A percentile compares a stretch with the other conserved stretches of the same genome.
Evolutionary conservation across 1,284 basidiomycete species (phyloP).

Genomic region (Ustilago nuda): DNA sequence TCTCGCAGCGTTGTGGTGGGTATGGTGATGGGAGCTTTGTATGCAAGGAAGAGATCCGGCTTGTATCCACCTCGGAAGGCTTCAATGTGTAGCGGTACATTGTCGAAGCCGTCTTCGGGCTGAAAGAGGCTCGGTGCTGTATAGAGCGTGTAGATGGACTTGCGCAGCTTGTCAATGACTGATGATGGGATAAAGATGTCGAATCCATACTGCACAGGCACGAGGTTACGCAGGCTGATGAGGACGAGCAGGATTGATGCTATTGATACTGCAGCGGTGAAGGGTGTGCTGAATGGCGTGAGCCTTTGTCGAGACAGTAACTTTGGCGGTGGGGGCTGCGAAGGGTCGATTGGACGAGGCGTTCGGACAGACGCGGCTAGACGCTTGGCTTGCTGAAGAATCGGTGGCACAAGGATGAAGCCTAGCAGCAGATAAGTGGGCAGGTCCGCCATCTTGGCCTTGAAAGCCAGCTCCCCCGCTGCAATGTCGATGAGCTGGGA

Average conservation of each 20-base stretch:
- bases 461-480: neutral
- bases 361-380: slow-evolving; percentile 11
- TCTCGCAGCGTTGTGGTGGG: slow-evolving; percentile 37
- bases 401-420: slow-evolving; percentile 31
- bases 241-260: slow-evolving; percentile 14
- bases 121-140: slow-evolving; percentile 13
- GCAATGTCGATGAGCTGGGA: neutral
- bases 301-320: slow-evolving; percentile 25
- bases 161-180: slow-evolving; percentile 16
- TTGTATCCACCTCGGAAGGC: slow-evolving; percentile 36
- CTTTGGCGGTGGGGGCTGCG: slow-evolving; percentile 7
- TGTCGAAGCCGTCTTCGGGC: neutral
- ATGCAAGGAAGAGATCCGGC: slow-evolving; percentile 43
- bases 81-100: slow-evolving; percentile 26
- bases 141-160: slow-evolving; percentile 15
- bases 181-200: slow-evolving; percentile 37
- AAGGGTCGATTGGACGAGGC: slow-evolving; percentile 5
- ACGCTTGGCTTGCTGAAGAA: slow-evolving; percentile 30
- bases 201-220: slow-evolving; percentile 33
- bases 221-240: slow-evolving; percentile 35
- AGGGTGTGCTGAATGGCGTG: slow-evolving; percentile 37
- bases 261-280: slow-evolving; percentile 24
- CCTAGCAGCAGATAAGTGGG: slow-evolving; percentile 34
- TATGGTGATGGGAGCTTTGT: slow-evolving; percentile 40
- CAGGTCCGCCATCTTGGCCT: slow-evolving; percentile 24